phyloP scores from a whole-genome alignment of 1,284 basidiomycete species.

The Marasmius tenuissimus region DNA sequence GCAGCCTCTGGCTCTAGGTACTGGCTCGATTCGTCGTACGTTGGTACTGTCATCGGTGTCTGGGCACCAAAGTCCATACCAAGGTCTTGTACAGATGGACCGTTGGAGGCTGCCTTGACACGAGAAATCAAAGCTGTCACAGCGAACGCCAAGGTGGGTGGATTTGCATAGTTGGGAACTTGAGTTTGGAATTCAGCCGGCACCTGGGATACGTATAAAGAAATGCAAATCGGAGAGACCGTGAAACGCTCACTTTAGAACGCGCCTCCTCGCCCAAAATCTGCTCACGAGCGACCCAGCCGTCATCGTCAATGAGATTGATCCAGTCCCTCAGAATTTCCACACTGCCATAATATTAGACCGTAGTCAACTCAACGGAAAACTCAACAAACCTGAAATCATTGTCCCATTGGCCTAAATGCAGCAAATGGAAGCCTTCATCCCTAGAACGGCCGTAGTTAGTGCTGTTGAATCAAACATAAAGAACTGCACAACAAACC shows the following conservation, averaged over 20 bases:
- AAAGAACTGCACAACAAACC: slow-evolving; percentile 45
- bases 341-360: slow-evolving; percentile 46
- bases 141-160: slow-evolving; percentile 90
- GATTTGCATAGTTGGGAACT: slow-evolving; percentile 91
- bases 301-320: slow-evolving; percentile 85
- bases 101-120: slow-evolving; percentile 47
- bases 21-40: slow-evolving; percentile 34
- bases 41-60: slow-evolving; percentile 25
- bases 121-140: slow-evolving; percentile 85
- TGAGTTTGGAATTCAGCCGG: slow-evolving; percentile 89
- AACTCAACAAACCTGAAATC: slow-evolving; percentile 66
- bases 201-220: slow-evolving; percentile 49
- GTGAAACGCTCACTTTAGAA: slow-evolving; percentile 61
- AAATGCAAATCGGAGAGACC: slow-evolving; percentile 3
- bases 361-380: neutral
- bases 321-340: slow-evolving; percentile 92
- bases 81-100: slow-evolving; percentile 58
- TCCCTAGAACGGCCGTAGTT: slow-evolving; percentile 55
- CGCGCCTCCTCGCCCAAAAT: slow-evolving; percentile 94
- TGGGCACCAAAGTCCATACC: slow-evolving; percentile 62
- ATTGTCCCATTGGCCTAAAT: slow-evolving; percentile 91
- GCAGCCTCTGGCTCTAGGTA: slow-evolving; percentile 64
- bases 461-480: slow-evolving; percentile 1
- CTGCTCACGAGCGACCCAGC: slow-evolving; percentile 95
- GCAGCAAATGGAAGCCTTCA: slow-evolving; percentile 91